These are phyloP conservation scores for Triticum monococcum DNA, from an alignment of 176 grass and related monocot genomes.

Conservation along the genomic window DNA sequence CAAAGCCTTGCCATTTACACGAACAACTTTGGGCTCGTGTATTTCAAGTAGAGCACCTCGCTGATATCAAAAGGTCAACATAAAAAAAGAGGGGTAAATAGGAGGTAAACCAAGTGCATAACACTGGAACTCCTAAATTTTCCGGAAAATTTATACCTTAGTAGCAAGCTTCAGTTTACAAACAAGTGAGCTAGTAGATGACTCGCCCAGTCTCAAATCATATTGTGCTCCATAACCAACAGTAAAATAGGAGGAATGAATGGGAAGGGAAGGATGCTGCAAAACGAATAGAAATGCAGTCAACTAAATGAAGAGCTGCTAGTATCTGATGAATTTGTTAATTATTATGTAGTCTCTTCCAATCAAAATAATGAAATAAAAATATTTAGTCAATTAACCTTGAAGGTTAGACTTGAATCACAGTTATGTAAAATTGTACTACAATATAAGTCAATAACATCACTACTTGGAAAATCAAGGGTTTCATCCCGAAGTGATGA, in stretches of 20 bases:
- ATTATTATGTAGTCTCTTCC: background rate
- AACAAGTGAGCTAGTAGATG: constrained; percentile 52
- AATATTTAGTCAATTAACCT: constrained; percentile 11
- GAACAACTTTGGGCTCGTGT: constrained; percentile 67
- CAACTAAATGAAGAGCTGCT: constrained; percentile 9
- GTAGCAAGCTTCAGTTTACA: constrained; percentile 79
- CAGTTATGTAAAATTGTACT: background rate
- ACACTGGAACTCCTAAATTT: background rate
- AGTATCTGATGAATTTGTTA: background rate
- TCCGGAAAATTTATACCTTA: constrained; percentile 54
- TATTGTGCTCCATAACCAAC: constrained; percentile 75
- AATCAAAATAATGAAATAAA: background rate
- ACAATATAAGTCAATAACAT: background rate
- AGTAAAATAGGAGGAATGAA: constrained; percentile 69
- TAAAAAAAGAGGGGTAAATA: background rate
- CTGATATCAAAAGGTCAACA: constrained; percentile 20
- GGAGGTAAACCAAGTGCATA: constrained; percentile 4
- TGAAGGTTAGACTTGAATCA: background rate
- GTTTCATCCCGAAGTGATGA: background rate
- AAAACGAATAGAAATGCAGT: constrained; percentile 25
- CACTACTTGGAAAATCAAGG: background rate
- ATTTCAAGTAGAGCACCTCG: constrained; percentile 77
- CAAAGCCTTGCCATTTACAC: constrained; percentile 81
- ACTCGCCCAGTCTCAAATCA: constrained; percentile 75
- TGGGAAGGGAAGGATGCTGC: constrained; percentile 76